Conservation (phyloP, 2,329 filamentous ascomycete genomes). For the Aspergillus transmontanensis region DNA sequence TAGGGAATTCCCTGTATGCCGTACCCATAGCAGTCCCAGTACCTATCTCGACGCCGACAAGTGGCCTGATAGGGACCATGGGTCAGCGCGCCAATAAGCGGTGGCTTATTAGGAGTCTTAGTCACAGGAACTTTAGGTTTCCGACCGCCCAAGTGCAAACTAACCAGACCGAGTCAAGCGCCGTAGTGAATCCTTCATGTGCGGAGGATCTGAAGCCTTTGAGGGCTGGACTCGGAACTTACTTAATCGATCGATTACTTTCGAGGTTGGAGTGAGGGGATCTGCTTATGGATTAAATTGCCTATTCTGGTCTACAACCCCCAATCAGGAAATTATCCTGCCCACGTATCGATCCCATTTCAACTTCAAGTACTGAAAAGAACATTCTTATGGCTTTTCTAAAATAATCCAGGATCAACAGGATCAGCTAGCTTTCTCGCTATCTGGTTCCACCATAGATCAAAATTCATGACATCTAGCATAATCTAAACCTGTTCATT, state of each 20-base stretch:
- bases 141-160: background rate
- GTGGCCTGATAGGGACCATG: slow-evolving; percentile 21
- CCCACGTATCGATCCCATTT: background rate
- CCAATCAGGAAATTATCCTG: background rate
- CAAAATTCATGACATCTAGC: background rate
- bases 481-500: background rate
- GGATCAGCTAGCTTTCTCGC: background rate
- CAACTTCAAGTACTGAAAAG: background rate
- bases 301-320: background rate
- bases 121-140: slow-evolving; percentile 13
- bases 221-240: background rate
- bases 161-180: background rate
- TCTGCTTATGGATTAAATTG: slow-evolving; percentile 2
- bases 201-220: background rate
- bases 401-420: background rate
- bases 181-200: background rate
- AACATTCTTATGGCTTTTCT: background rate
- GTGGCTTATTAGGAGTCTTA: slow-evolving; percentile 30
- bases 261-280: background rate
- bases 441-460: background rate
- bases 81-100: slow-evolving; percentile 24
- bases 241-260: background rate
- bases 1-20: background rate
- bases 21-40: background rate
- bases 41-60: slow-evolving; percentile 5